A percentile compares a stretch with the other conserved stretches of the same genome.
These are phyloP conservation scores for Tulasnella sp. DNA, from an alignment of 768 basidiomycete species.

Conservation along the genomic window DNA sequence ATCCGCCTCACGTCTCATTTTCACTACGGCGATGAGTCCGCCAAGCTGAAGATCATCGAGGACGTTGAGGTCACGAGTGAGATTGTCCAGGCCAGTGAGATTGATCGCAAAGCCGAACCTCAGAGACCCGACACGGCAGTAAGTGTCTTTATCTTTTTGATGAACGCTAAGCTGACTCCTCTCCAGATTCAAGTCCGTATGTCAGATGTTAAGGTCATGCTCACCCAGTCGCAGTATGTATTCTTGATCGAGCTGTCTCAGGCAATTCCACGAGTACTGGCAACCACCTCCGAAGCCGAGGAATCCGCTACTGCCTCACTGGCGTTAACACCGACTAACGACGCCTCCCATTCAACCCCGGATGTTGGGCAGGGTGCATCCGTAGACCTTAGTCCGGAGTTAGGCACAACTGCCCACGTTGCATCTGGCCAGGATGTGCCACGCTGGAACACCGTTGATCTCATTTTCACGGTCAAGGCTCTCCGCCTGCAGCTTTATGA, in stretches of 20 bases:
- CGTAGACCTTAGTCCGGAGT: slow-evolving; percentile 32
- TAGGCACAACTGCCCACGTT: slow-evolving; percentile 24
- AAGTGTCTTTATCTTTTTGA: slow-evolving; percentile 7
- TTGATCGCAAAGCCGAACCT: slow-evolving; percentile 42
- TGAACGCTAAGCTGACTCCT: background rate
- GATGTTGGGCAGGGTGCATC: slow-evolving; percentile 4
- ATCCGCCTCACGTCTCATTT: slow-evolving; percentile 73
- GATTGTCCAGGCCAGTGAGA: slow-evolving; percentile 49
- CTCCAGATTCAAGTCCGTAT: slow-evolving; percentile 57
- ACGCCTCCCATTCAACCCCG: slow-evolving; percentile 15
- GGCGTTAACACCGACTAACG: slow-evolving; percentile 19
- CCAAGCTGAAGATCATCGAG: slow-evolving; percentile 77
- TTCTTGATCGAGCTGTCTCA: slow-evolving; percentile 54
- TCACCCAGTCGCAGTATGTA: slow-evolving; percentile 77
- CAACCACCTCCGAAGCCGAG: slow-evolving; percentile 36
- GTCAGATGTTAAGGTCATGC: slow-evolving; percentile 72
- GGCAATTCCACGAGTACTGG: slow-evolving; percentile 59
- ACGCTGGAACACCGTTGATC: slow-evolving; percentile 57
- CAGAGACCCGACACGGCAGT: slow-evolving; percentile 70
- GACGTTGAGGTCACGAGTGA: slow-evolving; percentile 70
- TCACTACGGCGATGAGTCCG: slow-evolving; percentile 37
- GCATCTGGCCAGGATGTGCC: slow-evolving; percentile 28
- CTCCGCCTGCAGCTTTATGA: slow-evolving; percentile 86
- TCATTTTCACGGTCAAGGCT: slow-evolving; percentile 56
- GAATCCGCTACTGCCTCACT: slow-evolving; percentile 23